Conservation (phyloP, 768 basidiomycete species). For the Rhodocollybia butyracea region DNA sequence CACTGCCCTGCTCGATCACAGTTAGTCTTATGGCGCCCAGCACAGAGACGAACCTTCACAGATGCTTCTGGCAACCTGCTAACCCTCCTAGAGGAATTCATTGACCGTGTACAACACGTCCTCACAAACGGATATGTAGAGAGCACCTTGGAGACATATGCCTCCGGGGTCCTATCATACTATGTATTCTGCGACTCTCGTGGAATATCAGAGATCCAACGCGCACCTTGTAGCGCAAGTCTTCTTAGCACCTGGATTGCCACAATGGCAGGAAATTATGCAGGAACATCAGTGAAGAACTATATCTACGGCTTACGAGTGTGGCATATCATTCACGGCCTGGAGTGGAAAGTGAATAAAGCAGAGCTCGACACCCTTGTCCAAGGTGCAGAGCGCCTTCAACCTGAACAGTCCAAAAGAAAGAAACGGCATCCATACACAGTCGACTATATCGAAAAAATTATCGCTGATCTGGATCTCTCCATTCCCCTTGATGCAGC, state of each 20-base stretch:
- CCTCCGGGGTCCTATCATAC: too few species aligned
- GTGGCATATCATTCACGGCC: slow-evolving; percentile 44
- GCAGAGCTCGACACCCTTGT: slow-evolving; percentile 24
- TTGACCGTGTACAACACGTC: slow-evolving; percentile 20
- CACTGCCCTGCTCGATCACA: slow-evolving; percentile 24
- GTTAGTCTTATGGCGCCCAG: slow-evolving; percentile 23
- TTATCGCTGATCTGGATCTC: slow-evolving; percentile 22
- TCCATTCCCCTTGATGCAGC: slow-evolving; percentile 28
- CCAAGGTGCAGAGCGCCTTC: slow-evolving; percentile 22
- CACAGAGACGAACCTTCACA: not conserved
- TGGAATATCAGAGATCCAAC: slow-evolving; percentile 26
- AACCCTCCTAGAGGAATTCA: slow-evolving; percentile 16
- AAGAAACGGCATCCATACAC: slow-evolving; percentile 29
- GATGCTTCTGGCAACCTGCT: not conserved
- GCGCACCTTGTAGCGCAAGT: slow-evolving; percentile 21
- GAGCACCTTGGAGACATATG: too few species aligned
- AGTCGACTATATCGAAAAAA: slow-evolving; percentile 14
- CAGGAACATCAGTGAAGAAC: slow-evolving; percentile 30
- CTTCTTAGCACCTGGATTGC: slow-evolving; percentile 30
- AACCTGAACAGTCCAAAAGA: slow-evolving; percentile 27
- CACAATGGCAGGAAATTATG: slow-evolving; percentile 25
- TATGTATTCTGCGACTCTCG: too few species aligned
- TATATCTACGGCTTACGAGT: slow-evolving; percentile 36
- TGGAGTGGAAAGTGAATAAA: slow-evolving; percentile 25
- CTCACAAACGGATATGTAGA: slow-evolving; percentile 23